Evolutionary conservation across 2,329 filamentous ascomycete species (phyloP), one percentile per base, ranked within the genome.

Genomic region (Elsinoe batatas): DNA sequence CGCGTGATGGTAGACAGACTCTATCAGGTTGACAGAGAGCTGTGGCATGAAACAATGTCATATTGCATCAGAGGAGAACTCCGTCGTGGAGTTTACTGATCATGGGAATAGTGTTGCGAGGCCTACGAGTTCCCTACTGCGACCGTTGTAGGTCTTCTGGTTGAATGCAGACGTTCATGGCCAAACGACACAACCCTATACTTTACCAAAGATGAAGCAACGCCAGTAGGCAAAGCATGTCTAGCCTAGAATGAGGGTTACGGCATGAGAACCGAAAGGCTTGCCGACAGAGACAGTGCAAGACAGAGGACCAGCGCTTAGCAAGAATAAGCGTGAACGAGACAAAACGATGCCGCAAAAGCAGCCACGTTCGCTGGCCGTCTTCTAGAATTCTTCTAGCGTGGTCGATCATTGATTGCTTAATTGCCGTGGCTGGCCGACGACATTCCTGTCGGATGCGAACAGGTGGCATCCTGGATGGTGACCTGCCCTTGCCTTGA

Each of bases 301-400:
- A 44, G 40, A 44, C 40, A 44, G 10, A 15, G n/a, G 18, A 44
- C n/a, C n/a, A 10, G 12, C 40, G 40, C 40, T 44, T 26, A 44
- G 40, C 40, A 44, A 22, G 18, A 44, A 44, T 26, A 44, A 44
- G 40, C 40, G 40, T 22, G 17, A 13, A 20, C 26, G 17, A 44
- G 40, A 26, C 40, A 44, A 22, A 22, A 22, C 40, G 17, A 44
- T 11, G 40, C 20, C 44, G 26, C 26, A 17, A 13, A 35, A 33
- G 26, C 26, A 51, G 47, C 47, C 47, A 51, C 47, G 35, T 51
- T 38, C 18, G 26, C 15, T 36, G 47, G 32, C 47, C 26, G 33
- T 36, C 47, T 51, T 51, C 47, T 38, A 51, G 47, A 51, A 51
- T 36, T 13, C 47, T 51, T 51, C 47, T 51, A 51, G 47, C 47